Conservation (phyloP, 2,329 filamentous ascomycete species). For the Cadophora malorum region DNA sequence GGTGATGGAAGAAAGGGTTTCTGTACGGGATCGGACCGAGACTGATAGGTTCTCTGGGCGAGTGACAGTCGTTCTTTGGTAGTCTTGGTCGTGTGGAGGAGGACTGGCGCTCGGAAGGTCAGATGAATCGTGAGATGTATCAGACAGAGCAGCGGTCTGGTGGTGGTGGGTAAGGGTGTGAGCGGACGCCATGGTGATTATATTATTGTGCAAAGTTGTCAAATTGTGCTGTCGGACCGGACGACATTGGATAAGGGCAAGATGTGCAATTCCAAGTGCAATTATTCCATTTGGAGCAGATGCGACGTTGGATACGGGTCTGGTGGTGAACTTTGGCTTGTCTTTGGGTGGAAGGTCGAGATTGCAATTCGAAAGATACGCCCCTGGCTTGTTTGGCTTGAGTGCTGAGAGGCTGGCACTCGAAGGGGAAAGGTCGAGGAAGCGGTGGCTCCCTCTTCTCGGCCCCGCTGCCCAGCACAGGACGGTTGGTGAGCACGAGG, state of each 20-base stretch:
- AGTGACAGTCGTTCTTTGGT: conserved; percentile 24
- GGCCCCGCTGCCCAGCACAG: conserved; percentile 1
- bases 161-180: conserved; percentile 25
- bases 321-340: conserved; percentile 9
- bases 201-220: conserved; percentile 20
- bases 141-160: conserved; percentile 32
- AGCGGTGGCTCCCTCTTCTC: conserved; percentile 7
- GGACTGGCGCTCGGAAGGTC: conserved; percentile 27
- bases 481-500: conserved; percentile 5
- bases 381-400: not conserved
- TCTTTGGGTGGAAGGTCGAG: conserved; percentile 15
- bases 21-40: conserved; percentile 38
- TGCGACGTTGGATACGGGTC: conserved; percentile 6
- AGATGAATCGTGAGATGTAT: conserved; percentile 44
- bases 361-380: conserved; percentile 3
- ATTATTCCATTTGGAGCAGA: conserved; percentile 12
- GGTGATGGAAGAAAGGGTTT: conserved; percentile 28
- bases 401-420: not conserved
- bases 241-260: conserved; percentile 38
- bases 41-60: conserved; percentile 32
- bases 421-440: conserved; percentile 13
- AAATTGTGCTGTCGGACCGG: conserved; percentile 21
- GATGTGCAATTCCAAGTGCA: conserved; percentile 36
- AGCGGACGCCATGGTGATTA: conserved; percentile 39
- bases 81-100: conserved; percentile 25